Evolutionary conservation across 345 rosid species (phyloP).

Genomic region (Aegle marmelos): DNA sequence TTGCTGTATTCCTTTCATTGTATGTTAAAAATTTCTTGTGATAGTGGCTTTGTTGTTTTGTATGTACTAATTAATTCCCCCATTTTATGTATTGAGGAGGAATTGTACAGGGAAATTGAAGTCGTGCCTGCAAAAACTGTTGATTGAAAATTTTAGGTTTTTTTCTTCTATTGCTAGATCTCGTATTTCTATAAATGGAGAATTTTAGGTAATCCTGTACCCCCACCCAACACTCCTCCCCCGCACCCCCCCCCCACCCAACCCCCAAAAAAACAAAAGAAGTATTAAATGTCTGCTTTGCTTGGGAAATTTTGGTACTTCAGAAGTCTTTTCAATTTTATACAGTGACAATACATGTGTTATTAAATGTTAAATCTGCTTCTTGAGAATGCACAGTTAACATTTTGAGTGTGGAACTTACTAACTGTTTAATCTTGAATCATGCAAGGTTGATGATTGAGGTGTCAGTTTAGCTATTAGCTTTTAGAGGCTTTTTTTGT

Average conservation of each 20-base stretch:
- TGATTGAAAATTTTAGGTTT: not conserved
- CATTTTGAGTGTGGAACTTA: not conserved
- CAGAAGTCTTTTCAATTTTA: not conserved
- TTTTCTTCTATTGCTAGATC: not conserved
- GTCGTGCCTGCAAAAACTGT: not conserved
- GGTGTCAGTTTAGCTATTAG: not conserved
- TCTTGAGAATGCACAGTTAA: too few species aligned
- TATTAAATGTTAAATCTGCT: not conserved
- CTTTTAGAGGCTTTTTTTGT: not conserved
- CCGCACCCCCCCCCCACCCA: too few species aligned
- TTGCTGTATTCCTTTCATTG: not conserved
- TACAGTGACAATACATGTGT: not conserved
- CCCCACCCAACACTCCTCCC: too few species aligned
- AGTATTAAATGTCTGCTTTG: not conserved
- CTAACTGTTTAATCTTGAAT: not conserved
- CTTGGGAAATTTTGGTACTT: not conserved
- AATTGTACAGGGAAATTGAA: not conserved
- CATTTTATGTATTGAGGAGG: not conserved
- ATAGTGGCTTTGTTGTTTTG: not conserved
- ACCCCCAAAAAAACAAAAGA: not conserved
- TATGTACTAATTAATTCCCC: not conserved
- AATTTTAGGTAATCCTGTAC: not conserved
- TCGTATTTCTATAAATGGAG: not conserved
- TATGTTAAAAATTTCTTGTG: not conserved
- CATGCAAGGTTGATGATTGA: not conserved